Conservation (phyloP, 257 asterid genomes). For the Schizonepeta tenuifolia region DNA sequence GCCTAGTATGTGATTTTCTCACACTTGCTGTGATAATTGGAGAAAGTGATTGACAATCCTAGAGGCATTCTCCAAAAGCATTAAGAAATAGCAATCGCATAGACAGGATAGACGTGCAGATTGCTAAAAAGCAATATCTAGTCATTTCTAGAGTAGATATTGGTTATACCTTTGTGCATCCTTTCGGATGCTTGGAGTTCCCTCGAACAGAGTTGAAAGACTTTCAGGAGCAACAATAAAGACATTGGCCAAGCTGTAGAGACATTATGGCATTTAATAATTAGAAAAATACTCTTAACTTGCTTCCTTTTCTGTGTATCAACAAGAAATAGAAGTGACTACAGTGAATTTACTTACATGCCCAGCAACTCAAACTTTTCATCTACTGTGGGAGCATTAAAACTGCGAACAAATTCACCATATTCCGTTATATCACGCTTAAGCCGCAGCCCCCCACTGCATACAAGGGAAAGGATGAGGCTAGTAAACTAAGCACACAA, state of each 20-base stretch:
- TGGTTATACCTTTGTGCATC: slow-evolving; percentile 86
- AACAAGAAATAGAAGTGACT: slow-evolving; percentile 14
- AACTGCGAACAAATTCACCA: slow-evolving; percentile 95
- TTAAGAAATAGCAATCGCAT: not conserved
- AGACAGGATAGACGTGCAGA: not conserved
- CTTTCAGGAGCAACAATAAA: slow-evolving; percentile 96
- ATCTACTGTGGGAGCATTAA: slow-evolving; percentile 96
- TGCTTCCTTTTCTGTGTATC: not conserved
- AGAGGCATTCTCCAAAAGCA: not conserved
- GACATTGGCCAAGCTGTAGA: slow-evolving; percentile 74
- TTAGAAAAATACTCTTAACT: slow-evolving; percentile 4
- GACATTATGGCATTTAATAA: slow-evolving; percentile 29
- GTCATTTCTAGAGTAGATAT: not conserved
- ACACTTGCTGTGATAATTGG: not conserved
- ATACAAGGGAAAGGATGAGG: slow-evolving; percentile 22
- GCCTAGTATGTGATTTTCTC: not conserved
- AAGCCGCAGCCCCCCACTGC: slow-evolving; percentile 95
- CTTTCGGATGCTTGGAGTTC: slow-evolving; percentile 97
- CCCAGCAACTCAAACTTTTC: slow-evolving; percentile 95
- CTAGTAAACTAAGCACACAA: not conserved
- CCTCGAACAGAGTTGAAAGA: slow-evolving; percentile 86
- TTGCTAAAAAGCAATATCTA: not conserved
- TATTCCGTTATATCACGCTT: slow-evolving; percentile 99
- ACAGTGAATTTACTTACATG: slow-evolving; percentile 65
- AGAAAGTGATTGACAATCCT: not conserved